Evolutionary conservation across 108 stramenopile species (phyloP), one percentile per base, ranked within the genome.

Genomic region (Halocafeteria seosinensis): DNA sequence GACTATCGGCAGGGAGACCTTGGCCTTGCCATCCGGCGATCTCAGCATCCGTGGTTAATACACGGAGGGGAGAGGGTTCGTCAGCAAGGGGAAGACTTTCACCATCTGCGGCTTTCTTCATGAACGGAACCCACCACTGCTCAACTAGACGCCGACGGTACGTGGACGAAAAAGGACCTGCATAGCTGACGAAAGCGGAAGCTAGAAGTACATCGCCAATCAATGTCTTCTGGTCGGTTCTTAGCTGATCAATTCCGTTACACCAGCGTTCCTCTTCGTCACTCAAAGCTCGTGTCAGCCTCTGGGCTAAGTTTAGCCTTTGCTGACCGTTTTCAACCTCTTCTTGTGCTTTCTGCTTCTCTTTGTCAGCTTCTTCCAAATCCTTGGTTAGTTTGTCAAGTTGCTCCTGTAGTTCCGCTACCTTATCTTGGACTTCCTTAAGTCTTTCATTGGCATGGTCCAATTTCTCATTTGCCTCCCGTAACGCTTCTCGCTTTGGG

Each of bases 1-100:
- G 71, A 4, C 61, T 37, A 65, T 83, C 82, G 5, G 75, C 78
- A 17, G 82, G 80, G 8, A 83, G 66, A 33, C 82, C 82, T 66
- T 83, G 75, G 31, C 66, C 72, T 30, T 77, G 67, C 75, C 78
- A 83, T 32, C 55, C 37, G 13, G 80, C 75, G 5, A 77, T 75
- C 58, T 77, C 68, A 3, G 78, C 68, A n/a, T 81, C 78, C 21
- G 66, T 55, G 1, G 75, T 73, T 30, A 83, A 62, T 25, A 81
- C 35, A 0, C 34, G 8, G 25, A 83, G 27, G 11, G 72, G 73
- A 26, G 71, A 66, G 55, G 72, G 34, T 31, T 59, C 73, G 26
- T 53, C 38, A 27, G 77, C 52, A 11, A 78, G 62, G 5, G 77
- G 77, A 8, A 78, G 5, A 12, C 8, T 8, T 12, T 9, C 11